Evolutionary conservation across 108 stramenopile species (phyloP).

Genomic region (Chaetoceros muelleri): DNA sequence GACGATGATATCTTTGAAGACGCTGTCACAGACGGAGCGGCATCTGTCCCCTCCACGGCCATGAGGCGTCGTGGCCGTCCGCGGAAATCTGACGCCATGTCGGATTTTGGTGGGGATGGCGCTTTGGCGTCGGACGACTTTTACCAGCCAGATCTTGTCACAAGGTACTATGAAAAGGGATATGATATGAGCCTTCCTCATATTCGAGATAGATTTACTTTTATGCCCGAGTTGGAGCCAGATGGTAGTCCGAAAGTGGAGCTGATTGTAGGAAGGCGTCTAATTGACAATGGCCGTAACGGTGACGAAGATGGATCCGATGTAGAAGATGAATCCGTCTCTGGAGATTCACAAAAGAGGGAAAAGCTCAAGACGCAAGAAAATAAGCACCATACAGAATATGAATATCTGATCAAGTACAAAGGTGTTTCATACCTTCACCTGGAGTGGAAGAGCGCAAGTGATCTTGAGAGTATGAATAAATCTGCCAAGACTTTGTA

Average conservation of each 20-base stretch:
- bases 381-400: slow-evolving; percentile 48
- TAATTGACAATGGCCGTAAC: slow-evolving; percentile 6
- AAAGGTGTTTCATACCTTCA: slow-evolving; percentile 89
- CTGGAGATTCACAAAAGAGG: slow-evolving; percentile 9
- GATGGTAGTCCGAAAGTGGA: slow-evolving; percentile 92
- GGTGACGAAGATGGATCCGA: slow-evolving; percentile 18
- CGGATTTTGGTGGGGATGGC: slow-evolving; percentile 10
- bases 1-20: slow-evolving; percentile 74
- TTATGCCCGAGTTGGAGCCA: slow-evolving; percentile 84
- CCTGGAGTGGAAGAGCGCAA: slow-evolving; percentile 76
- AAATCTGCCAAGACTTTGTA: slow-evolving; percentile 78
- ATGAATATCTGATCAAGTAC: slow-evolving; percentile 94
- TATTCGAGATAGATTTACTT: slow-evolving; percentile 78
- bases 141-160: slow-evolving; percentile 20
- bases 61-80: slow-evolving; percentile 21
- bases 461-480: slow-evolving; percentile 79
- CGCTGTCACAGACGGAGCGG: slow-evolving; percentile 20
- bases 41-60: neutral
- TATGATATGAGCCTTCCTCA: slow-evolving; percentile 68
- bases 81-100: neutral
- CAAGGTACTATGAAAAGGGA: slow-evolving; percentile 54
- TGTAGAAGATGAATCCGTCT: slow-evolving; percentile 10
- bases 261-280: slow-evolving; percentile 81
- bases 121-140: slow-evolving; percentile 14
- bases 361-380: slow-evolving; percentile 18